Base-by-base conservation (phyloP, 257 asterid species). In the Lantana camara region DNA sequence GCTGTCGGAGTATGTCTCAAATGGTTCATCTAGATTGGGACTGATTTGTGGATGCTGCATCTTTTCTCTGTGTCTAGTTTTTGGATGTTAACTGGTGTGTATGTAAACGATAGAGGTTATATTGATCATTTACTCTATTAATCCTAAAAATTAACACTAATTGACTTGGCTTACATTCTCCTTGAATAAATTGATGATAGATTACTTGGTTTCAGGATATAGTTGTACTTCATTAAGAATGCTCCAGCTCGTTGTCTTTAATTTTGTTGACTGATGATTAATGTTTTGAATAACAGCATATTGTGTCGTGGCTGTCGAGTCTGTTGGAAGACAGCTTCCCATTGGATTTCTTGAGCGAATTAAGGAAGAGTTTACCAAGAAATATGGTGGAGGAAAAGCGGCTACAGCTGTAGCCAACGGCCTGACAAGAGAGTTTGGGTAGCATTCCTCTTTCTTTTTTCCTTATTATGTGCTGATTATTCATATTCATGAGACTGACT, bases 311-410 rank as follows among this genome's bases (percentile, higher is more conserved):
- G 96, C 98, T 65, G 87, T 86, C 66, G 96, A 91, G 75, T 88
- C 98, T 67, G 87, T 80, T 74, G 95, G 98, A 55, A 81, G 96
- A 63, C 96, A 91, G 82, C 66, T 86, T 44, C 98, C 96, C 15
- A 84, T 91, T 57, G 95, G 95, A 57, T 91, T 64, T 77, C 91
- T 91, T 30, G 98, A 91, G 83, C 75, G 95, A 52, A 83, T 78
- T 32, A 91, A 89, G 83, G 98, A 88, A 27, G 96, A 91, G 1
- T 91, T 91, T 57, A 81, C 82, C 64, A 91, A 88, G 95, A 89
- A 85, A 77, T 89, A 91, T 63, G 83, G 92, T 46, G 96, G 96
- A 50, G 98, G 98, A 60, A 91, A 91, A 75, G 96, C 98, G 63
- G 95, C 96, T 51, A 91, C 98, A 32, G 95, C 98, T 75, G 90